A percentile compares a stretch with the other conserved stretches of the same genome.
These are phyloP conservation scores for Coemansia sp. DNA, from an alignment of 192 early-diverging fungal genomes.

Conservation along the genomic window DNA sequence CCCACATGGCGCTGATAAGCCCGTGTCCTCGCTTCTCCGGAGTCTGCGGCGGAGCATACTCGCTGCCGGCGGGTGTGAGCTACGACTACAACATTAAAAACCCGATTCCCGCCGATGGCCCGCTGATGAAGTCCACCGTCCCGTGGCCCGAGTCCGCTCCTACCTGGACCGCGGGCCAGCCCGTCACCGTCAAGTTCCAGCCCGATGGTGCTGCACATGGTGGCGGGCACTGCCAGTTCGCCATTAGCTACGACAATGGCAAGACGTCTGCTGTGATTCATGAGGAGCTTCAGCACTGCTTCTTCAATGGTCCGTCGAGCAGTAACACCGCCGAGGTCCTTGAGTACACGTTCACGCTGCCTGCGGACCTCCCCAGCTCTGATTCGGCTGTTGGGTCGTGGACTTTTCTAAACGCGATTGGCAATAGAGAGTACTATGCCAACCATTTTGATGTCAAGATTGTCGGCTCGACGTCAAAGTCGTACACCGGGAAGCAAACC, in stretches of 20 bases:
- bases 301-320: constrained; percentile 7
- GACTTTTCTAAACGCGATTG: constrained; percentile 62
- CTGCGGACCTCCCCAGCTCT: constrained; percentile 44
- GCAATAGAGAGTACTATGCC: constrained; percentile 52
- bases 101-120: neutral
- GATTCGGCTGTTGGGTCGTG: constrained; percentile 56
- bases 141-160: constrained; percentile 13
- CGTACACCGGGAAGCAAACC: constrained; percentile 24
- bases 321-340: constrained; percentile 16
- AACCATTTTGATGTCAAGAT: constrained; percentile 32
- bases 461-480: constrained; percentile 11
- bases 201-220: constrained; percentile 35
- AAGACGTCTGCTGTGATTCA: constrained; percentile 57
- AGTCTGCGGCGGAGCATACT: neutral
- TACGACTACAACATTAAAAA: neutral
- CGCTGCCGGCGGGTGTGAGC: neutral
- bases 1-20: too few species aligned
- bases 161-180: constrained; percentile 38
- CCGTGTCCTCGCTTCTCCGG: neutral
- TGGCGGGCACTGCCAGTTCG: constrained; percentile 60
- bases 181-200: constrained; percentile 34
- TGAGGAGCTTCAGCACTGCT: constrained; percentile 36
- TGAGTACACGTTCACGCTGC: constrained; percentile 28
- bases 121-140: neutral
- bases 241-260: constrained; percentile 47